Base-by-base conservation (phyloP, 176 grass and related monocot species). In the Cocos nucifera region DNA sequence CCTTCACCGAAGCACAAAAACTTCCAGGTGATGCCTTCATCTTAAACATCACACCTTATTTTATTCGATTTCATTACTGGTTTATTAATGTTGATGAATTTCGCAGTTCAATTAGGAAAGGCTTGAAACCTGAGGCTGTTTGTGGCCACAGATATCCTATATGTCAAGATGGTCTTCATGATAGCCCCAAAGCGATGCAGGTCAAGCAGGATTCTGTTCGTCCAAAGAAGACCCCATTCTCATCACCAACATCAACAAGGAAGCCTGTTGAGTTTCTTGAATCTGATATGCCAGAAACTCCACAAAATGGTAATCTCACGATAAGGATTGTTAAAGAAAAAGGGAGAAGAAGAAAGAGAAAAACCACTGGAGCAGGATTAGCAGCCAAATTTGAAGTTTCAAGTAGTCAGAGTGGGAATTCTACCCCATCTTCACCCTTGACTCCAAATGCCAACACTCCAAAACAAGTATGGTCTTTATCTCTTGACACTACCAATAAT, bases 341-440 rank as follows among this genome's bases (percentile, higher is more conserved):
- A 83, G 75, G 83, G 22, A 82, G 67, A 56, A 58, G 79, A 62
- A 88, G 77, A 57, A 92, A 82, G 66, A 61, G 69, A 49, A 78
- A 68, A 69, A 59, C 64, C 24, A 72, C 64, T 28, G 72, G 65
- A 63, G 54, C 65, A 16, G 85, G 80, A 73, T 77, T 83, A 25
- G 78, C 78, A 57, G 52, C 76, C 19, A 98, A 92, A 62, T 72
- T 88, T 69, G 93, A 98, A 78, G 93, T 76, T 77, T 98, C 93
- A 51, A 98, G 93, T 59, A 98, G 87, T 78, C 87, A 92, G 66
- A 92, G 93, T 23, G 78, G 81, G 63, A 98, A 88, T 73, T 98
- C 93, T 22, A 98, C 83, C 21, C 81, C 93, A 30, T 78, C 83
- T 55, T 97, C 93, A 5, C 84, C 87, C 39, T 54, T 92, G 39